Conservation (phyloP, 1,139 yeast species). For the Taphrina flavorubra region DNA sequence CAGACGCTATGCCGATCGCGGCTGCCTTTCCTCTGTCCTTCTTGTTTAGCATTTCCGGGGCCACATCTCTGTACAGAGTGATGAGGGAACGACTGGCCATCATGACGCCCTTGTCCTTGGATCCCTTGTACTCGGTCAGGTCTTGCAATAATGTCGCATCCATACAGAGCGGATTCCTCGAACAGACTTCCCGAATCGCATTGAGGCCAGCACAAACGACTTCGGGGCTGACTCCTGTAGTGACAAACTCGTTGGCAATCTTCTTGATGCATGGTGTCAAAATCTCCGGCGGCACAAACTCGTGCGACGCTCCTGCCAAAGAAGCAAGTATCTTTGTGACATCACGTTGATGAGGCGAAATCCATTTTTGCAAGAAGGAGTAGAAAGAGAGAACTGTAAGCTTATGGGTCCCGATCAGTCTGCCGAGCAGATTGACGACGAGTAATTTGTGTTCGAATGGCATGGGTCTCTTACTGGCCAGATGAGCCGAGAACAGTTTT, state of each 20-base stretch:
- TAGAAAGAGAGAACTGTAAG: conserved; percentile 86
- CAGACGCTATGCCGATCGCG: conserved; percentile 67
- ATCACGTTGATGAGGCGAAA: conserved; percentile 91
- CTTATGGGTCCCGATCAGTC: conserved; percentile 93
- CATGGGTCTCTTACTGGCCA: conserved; percentile 65
- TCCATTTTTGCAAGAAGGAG: conserved; percentile 81
- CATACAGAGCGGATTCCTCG: conserved; percentile 93
- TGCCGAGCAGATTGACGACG: conserved; percentile 81
- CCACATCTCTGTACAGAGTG: conserved; percentile 84
- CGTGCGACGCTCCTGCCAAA: conserved; percentile 94
- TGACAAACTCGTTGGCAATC: conserved; percentile 95
- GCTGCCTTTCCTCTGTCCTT: conserved; percentile 95
- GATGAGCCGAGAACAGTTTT: conserved; percentile 70
- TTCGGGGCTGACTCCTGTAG: conserved; percentile 97
- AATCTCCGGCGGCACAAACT: conserved; percentile 93
- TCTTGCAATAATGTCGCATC: conserved; percentile 86
- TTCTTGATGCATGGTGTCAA: conserved; percentile 79
- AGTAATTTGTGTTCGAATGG: conserved; percentile 87
- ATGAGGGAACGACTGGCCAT: conserved; percentile 94
- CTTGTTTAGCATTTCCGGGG: conserved; percentile 89
- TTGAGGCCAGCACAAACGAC: conserved; percentile 98
- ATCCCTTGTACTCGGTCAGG: conserved; percentile 85
- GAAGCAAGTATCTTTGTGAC: conserved; percentile 98
- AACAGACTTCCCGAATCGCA: conserved; percentile 86
- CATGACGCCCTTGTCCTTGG: conserved; percentile 89